Evolutionary conservation across 345 rosid species (phyloP).

Genomic region (Bretschneidera sinensis): DNA sequence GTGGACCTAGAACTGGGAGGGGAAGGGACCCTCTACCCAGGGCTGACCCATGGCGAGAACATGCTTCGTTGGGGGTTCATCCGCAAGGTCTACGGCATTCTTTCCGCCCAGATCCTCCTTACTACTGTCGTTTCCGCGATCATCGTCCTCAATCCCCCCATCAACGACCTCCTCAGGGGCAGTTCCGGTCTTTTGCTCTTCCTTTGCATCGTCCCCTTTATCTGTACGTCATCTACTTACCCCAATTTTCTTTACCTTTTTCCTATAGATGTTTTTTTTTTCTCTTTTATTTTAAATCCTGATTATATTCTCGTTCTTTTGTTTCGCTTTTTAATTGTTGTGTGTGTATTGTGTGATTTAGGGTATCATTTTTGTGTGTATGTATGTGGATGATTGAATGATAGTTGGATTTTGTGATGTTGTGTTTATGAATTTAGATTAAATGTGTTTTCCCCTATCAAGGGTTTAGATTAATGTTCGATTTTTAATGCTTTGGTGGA

Average conservation of each 20-base stretch:
- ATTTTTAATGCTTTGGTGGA: too few relatives aligned
- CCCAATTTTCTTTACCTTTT: background rate
- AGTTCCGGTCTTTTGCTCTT: constrained; percentile 68
- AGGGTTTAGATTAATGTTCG: too few relatives aligned
- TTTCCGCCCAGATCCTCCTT: constrained; percentile 73
- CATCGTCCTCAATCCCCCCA: constrained; percentile 62
- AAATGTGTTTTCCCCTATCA: too few relatives aligned
- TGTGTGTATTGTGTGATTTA: too few relatives aligned
- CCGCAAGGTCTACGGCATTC: constrained; percentile 86
- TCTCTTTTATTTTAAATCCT: too few relatives aligned
- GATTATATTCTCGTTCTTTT: background rate
- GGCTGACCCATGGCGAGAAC: constrained; percentile 75
- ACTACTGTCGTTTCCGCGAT: constrained; percentile 74
- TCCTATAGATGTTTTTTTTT: too few relatives aligned
- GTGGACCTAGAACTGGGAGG: constrained; percentile 57
- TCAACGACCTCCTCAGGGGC: constrained; percentile 62
- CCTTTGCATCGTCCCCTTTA: constrained; percentile 65
- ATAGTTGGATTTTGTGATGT: too few relatives aligned
- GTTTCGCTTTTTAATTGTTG: too few relatives aligned
- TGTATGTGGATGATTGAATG: too few relatives aligned
- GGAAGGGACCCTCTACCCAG: constrained; percentile 75
- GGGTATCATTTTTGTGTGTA: too few relatives aligned
- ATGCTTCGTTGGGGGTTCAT: constrained; percentile 93
- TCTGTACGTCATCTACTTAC: constrained; percentile 44
- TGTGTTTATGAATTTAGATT: too few relatives aligned